A percentile compares a stretch with the other conserved stretches of the same genome.
Conservation (phyloP, 148 eudicot species). For the Vaccinium corymbosum region DNA sequence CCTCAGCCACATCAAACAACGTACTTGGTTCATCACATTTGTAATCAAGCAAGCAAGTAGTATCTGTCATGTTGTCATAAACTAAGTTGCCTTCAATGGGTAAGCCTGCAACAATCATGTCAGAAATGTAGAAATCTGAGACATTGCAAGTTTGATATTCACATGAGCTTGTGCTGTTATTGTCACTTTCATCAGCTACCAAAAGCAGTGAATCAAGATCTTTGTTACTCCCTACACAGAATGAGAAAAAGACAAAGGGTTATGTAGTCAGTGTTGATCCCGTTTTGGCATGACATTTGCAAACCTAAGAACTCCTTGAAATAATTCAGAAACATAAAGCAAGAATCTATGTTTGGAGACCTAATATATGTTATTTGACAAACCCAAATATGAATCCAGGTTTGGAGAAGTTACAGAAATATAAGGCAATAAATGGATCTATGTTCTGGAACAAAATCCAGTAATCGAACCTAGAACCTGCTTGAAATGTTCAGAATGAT, state of each 20-base stretch:
- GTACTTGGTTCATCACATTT: constrained; percentile 48
- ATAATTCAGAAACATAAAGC: neutral
- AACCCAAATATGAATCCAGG: neutral
- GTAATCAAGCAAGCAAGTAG: constrained; percentile 47
- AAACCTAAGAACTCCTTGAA: neutral
- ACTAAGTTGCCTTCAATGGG: constrained; percentile 43
- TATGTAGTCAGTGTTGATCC: neutral
- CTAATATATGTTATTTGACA: neutral
- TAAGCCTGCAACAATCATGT: constrained; percentile 66
- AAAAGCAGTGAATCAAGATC: constrained; percentile 27
- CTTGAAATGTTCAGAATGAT: neutral
- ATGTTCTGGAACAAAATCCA: neutral
- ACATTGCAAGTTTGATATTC: constrained; percentile 65
- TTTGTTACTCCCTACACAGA: constrained; percentile 26
- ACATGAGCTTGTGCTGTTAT: constrained; percentile 62
- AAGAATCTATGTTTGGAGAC: too few relatives aligned
- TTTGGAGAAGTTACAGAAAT: neutral
- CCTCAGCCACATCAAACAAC: constrained; percentile 56
- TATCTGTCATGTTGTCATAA: constrained; percentile 41
- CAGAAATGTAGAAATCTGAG: constrained; percentile 74
- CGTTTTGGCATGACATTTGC: neutral
- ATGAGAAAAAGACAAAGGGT: neutral
- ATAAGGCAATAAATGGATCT: neutral
- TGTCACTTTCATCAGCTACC: constrained; percentile 63
- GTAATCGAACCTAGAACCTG: neutral